Evolutionary conservation across 805 yeast species (phyloP).

Genomic region (Spathaspora hagerdaliae): DNA sequence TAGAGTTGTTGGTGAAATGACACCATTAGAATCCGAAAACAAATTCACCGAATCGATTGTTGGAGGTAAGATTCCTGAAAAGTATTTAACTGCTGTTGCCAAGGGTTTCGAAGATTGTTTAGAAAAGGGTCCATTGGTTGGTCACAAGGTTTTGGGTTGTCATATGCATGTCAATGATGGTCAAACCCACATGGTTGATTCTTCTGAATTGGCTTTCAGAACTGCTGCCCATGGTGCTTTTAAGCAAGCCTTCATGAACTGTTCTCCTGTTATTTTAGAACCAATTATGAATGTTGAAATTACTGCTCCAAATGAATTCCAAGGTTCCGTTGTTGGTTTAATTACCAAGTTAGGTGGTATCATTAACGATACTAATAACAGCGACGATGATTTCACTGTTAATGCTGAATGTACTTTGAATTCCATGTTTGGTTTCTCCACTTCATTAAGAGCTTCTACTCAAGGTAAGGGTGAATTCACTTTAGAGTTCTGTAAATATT

Average conservation of each 20-base stretch:
- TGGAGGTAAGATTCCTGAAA: constrained; percentile 96
- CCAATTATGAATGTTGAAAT: constrained; percentile 94
- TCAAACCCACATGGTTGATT: constrained; percentile 95
- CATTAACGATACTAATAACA: constrained; percentile 90
- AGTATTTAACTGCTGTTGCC: constrained; percentile 87
- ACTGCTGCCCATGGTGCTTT: constrained; percentile 91
- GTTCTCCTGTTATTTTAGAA: constrained; percentile 86
- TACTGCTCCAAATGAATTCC: constrained; percentile 95
- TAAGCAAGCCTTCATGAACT: constrained; percentile 79
- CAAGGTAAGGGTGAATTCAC: constrained; percentile 99
- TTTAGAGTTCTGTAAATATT: constrained; percentile 87
- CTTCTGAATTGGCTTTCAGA: constrained; percentile 92
- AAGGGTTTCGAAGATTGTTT: constrained; percentile 94
- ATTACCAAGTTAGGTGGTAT: constrained; percentile 90
- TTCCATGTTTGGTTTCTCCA: constrained; percentile 94
- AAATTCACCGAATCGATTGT: constrained; percentile 82
- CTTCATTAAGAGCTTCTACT: constrained; percentile 90
- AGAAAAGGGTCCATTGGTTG: constrained; percentile 95
- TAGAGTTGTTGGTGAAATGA: constrained; percentile 83
- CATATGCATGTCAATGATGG: constrained; percentile 95
- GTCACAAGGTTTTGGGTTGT: constrained; percentile 90
- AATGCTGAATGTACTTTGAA: constrained; percentile 95
- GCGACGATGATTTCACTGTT: constrained; percentile 89
- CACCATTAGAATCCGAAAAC: constrained; percentile 64
- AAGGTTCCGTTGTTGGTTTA: constrained; percentile 86